Percentiles rank a stretch among this genome's conserved stretches.
Evolutionary conservation across 345 rosid genomes (phyloP).

Genomic region (Euphorbia peplus): DNA sequence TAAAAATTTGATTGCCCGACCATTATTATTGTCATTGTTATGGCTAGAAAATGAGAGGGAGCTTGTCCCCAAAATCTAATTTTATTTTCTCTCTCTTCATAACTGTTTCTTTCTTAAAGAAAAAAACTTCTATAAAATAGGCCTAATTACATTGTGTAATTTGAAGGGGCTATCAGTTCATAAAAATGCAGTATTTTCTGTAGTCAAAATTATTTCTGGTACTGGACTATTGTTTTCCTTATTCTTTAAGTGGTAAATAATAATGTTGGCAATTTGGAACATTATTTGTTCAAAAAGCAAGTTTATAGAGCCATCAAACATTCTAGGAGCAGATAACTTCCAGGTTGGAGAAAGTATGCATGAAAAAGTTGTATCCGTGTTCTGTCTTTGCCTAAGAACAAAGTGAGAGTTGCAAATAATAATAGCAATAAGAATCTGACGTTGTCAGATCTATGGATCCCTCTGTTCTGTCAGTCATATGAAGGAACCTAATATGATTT

Average conservation of each 20-base stretch:
- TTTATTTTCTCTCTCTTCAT: not conserved
- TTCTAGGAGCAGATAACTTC: not conserved
- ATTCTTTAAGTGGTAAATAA: not conserved
- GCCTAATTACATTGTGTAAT: not conserved
- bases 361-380: not conserved
- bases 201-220: too few relatives aligned
- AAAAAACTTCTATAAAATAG: not conserved
- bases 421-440: too few relatives aligned
- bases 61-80: not conserved
- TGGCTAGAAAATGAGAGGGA: not conserved
- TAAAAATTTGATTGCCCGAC: not conserved
- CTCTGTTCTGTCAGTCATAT: too few relatives aligned
- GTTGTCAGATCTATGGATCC: too few relatives aligned
- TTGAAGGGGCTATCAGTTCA: not conserved
- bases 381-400: too few relatives aligned
- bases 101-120: not conserved
- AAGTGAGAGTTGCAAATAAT: too few relatives aligned
- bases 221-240: not conserved
- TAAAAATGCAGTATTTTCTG: too few relatives aligned
- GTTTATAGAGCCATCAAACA: not conserved
- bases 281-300: too few relatives aligned
- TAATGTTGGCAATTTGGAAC: not conserved
- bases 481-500: too few relatives aligned
- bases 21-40: not conserved
- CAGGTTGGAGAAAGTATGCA: not conserved